phyloP scores from a whole-genome alignment of 164 flowering plant genomes.

The Vitis rupestris region DNA sequence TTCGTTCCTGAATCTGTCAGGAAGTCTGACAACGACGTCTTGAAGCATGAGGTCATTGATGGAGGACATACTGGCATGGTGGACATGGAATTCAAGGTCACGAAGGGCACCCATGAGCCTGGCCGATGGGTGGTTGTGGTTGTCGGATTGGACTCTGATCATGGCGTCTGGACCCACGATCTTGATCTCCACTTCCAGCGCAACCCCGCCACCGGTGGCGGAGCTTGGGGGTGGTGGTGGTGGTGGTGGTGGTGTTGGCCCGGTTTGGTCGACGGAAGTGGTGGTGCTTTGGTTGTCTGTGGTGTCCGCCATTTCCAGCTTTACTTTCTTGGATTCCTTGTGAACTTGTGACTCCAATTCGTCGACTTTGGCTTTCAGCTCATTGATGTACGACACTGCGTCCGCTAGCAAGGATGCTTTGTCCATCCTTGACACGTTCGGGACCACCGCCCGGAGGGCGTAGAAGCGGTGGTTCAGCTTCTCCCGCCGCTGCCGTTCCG shows the following conservation, averaged over 20 bases:
- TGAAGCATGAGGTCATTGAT: slow-evolving; percentile 68
- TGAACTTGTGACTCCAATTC: slow-evolving; percentile 41
- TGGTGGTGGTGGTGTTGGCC: background rate
- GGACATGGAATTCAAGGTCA: slow-evolving; percentile 54
- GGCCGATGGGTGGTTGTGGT: slow-evolving; percentile 51
- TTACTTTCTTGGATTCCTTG: slow-evolving; percentile 27
- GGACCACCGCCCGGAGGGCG: slow-evolving; percentile 81
- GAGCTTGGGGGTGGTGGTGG: background rate
- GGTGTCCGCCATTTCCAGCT: slow-evolving; percentile 21
- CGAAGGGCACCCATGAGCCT: slow-evolving; percentile 58
- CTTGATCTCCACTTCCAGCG: slow-evolving; percentile 57
- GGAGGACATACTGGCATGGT: slow-evolving; percentile 64
- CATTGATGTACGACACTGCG: slow-evolving; percentile 71
- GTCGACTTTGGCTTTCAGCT: slow-evolving; percentile 46
- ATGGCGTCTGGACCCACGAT: slow-evolving; percentile 63
- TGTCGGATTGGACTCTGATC: slow-evolving; percentile 62
- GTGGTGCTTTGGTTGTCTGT: slow-evolving; percentile 30
- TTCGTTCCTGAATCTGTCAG: slow-evolving; percentile 38
- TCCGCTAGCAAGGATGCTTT: slow-evolving; percentile 77
- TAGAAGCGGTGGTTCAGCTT: slow-evolving; percentile 84
- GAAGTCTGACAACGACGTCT: slow-evolving; percentile 59
- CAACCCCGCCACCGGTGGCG: background rate
- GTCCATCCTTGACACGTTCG: slow-evolving; percentile 87
- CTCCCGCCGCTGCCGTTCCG: slow-evolving; percentile 87
- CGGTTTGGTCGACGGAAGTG: slow-evolving; percentile 26